These are phyloP conservation scores for Penicillium goetzii DNA, from an alignment of 495 filamentous ascomycete species.

Conservation along the genomic window DNA sequence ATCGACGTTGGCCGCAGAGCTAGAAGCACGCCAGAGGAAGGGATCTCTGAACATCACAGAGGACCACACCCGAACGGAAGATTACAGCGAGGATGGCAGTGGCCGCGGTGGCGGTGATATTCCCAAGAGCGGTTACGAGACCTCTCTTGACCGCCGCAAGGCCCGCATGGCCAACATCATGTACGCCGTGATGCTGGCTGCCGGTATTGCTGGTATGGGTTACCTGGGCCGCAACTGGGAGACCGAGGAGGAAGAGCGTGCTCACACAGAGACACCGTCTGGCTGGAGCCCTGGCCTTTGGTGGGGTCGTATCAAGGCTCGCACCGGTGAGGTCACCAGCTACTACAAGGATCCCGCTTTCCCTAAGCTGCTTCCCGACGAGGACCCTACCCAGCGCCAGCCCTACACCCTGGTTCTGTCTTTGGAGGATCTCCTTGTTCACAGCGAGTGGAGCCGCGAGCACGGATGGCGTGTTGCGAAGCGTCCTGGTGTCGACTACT, in stretches of 20 bases:
- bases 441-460: conserved; percentile 90
- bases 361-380: conserved; percentile 87
- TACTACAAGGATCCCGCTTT: conserved; percentile 98
- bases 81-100: conserved; percentile 44
- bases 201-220: conserved; percentile 55
- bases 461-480: conserved; percentile 97
- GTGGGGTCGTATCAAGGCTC: conserved; percentile 76
- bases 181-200: conserved; percentile 58
- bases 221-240: conserved; percentile 89
- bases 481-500: conserved; percentile 94
- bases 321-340: conserved; percentile 69
- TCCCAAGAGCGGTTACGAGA: conserved; percentile 84
- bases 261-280: conserved; percentile 69
- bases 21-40: conserved; percentile 60
- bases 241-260: conserved; percentile 65
- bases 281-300: conserved; percentile 74
- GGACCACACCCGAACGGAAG: conserved; percentile 53
- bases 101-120: conserved; percentile 61
- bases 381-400: conserved; percentile 75
- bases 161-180: conserved; percentile 69
- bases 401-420: conserved; percentile 94
- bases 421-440: conserved; percentile 90
- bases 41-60: conserved; percentile 60
- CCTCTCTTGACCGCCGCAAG: conserved; percentile 81
- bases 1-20: conserved; percentile 75